Evolutionary conservation across 148 eudicot species (phyloP).

Genomic region (Euryodendron excelsum): DNA sequence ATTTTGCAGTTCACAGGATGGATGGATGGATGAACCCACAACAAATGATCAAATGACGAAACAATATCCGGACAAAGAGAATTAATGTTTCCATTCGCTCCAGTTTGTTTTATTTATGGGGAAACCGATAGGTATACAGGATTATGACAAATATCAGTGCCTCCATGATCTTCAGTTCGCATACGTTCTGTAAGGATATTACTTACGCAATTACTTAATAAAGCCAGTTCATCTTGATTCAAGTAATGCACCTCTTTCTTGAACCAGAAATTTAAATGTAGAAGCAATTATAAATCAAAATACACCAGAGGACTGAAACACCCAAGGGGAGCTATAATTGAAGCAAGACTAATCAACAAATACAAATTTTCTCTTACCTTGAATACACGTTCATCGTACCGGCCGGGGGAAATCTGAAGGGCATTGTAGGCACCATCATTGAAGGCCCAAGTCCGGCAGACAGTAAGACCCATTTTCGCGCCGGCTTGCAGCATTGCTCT

Average conservation of each 20-base stretch:
- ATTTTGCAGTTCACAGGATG: neutral
- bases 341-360: constrained; percentile 1
- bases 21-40: neutral
- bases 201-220: neutral
- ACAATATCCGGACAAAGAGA: neutral
- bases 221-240: neutral
- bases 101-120: neutral
- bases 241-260: neutral
- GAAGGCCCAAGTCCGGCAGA: constrained; percentile 94
- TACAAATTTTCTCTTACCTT: constrained; percentile 39
- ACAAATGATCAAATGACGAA: neutral
- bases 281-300: too few species aligned
- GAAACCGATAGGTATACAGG: neutral
- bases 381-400: constrained; percentile 68
- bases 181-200: neutral
- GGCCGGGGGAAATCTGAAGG: constrained; percentile 85
- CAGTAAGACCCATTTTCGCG: constrained; percentile 90
- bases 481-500: constrained; percentile 61
- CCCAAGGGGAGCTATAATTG: neutral
- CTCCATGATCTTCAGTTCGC: constrained; percentile 1
- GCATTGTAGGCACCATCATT: constrained; percentile 91
- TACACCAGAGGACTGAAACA: neutral
- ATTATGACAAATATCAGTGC: neutral
- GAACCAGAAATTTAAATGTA: neutral
- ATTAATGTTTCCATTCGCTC: neutral